Conservation (phyloP, 1,284 basidiomycete species). For the Tylopilus orsonianus region DNA sequence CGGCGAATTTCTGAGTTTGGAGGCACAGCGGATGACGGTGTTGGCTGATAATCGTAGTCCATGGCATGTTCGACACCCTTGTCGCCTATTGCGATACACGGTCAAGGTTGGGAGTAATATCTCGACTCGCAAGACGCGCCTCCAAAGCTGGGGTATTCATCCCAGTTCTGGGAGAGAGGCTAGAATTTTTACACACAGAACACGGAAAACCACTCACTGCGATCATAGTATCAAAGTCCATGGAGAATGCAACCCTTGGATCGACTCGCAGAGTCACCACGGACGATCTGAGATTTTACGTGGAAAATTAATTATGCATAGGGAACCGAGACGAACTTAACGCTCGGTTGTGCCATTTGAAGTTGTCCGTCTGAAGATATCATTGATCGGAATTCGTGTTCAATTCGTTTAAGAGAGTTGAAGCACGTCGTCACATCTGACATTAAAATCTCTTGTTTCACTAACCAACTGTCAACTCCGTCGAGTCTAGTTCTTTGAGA, state of each 20-base stretch:
- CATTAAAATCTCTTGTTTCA: slow-evolving; percentile 80
- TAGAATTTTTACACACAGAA: neutral
- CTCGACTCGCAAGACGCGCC: slow-evolving; percentile 16
- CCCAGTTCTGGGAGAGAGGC: slow-evolving; percentile 54
- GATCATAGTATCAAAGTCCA: slow-evolving; percentile 69
- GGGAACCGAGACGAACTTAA: slow-evolving; percentile 45
- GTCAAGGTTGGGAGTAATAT: neutral
- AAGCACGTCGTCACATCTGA: slow-evolving; percentile 79
- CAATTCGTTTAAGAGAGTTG: slow-evolving; percentile 69
- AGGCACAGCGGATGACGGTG: slow-evolving; percentile 20
- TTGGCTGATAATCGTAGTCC: slow-evolving; percentile 53
- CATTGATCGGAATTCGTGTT: slow-evolving; percentile 56
- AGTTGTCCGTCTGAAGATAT: slow-evolving; percentile 47
- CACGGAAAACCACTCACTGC: slow-evolving; percentile 45
- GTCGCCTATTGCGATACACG: slow-evolving; percentile 8
- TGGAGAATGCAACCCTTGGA: slow-evolving; percentile 47
- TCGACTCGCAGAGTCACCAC: slow-evolving; percentile 59
- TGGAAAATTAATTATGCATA: neutral
- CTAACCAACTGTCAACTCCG: slow-evolving; percentile 38
- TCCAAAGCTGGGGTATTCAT: slow-evolving; percentile 52
- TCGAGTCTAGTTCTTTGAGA: neutral
- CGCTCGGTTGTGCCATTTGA: slow-evolving; percentile 67
- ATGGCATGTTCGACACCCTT: slow-evolving; percentile 31
- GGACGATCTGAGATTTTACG: slow-evolving; percentile 45
- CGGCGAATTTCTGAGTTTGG: slow-evolving; percentile 43